Percentiles rank a stretch among this genome's conserved stretches.
Evolutionary conservation across 208 protist genomes (phyloP).

Genomic region (Dictyostelium gargantuum): DNA sequence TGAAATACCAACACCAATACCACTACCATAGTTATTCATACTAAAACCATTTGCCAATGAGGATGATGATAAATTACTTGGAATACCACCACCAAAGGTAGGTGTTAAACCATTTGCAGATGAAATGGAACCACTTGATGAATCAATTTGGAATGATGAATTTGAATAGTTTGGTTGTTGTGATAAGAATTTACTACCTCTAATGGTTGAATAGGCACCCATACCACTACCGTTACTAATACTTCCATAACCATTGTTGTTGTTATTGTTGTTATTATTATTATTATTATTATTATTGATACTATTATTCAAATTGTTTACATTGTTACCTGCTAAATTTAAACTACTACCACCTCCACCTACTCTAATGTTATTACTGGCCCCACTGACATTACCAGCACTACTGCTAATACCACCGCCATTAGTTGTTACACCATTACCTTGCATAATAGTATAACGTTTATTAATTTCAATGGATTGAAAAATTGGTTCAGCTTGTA

Average conservation of each 20-base stretch:
- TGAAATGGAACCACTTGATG: not conserved
- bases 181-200: not conserved
- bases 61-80: not conserved
- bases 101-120: not conserved
- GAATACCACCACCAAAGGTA: no score
- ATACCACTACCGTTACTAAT: not conserved
- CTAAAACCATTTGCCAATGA: not conserved
- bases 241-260: not conserved
- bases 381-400: not conserved
- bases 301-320: not conserved
- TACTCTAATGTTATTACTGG: not conserved
- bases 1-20: slow-evolving; percentile 9
- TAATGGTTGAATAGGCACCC: not conserved
- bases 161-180: not conserved
- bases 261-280: not conserved
- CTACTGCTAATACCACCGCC: not conserved
- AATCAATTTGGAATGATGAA: not conserved
- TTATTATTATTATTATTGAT: not conserved
- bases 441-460: not conserved
- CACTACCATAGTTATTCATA: slow-evolving; percentile 2
- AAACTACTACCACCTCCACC: not conserved
- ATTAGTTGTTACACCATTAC: not conserved
- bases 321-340: not conserved
- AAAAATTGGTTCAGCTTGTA: slow-evolving; percentile 30
- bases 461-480: slow-evolving; percentile 30